Evolutionary conservation across 2,329 filamentous ascomycete genomes (phyloP), one percentile per base, ranked within the genome.

Genomic region (Beauveria varroae): DNA sequence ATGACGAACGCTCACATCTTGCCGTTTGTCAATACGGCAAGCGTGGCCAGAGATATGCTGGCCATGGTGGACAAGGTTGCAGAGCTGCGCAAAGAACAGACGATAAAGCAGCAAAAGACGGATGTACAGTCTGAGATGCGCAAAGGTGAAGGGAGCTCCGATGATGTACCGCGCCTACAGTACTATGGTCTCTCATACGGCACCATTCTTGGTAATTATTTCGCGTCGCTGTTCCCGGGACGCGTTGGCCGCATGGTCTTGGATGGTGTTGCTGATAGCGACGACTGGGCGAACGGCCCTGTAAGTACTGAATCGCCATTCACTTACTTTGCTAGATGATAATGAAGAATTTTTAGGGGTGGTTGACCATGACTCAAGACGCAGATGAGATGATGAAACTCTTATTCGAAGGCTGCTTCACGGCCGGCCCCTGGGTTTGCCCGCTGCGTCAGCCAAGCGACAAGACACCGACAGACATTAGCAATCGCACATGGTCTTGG

Each of bases 151-250:
- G 34, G 12, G 34, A 37, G 12, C 16, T 2, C 14, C 2, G 64
- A 63, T 40, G 52, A 66, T 1, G 46, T 62, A 1, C 61, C 68
- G 3, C 63, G 69, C 6, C 64, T 82, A 41, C 76, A 78, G 65
- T 83, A 81, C 64, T 76, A 78, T 71, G 79, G 80, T 0, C 75
- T 81, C 58, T 81, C 78, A 6, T 83, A 83, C n/a, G 72, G 73
- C 16, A 73, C 71, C 5, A 9, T 72, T 0, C 65, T 75, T 0
- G 73, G 73, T 0, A 73, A 73, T 49, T 70, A 70, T 28, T 73
- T 75, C 61, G 70, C 72, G 5, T 71, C 72, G 20, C 67, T 75
- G 67, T 75, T 71, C 43, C 71, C 73, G 0, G 71, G 66, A 2
- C 68, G 73, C 3, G 66, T 80, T 6, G 76, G 72, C 0, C 72